Base-by-base conservation (phyloP, 495 filamentous ascomycete species). In the Aspergillus steynii region DNA sequence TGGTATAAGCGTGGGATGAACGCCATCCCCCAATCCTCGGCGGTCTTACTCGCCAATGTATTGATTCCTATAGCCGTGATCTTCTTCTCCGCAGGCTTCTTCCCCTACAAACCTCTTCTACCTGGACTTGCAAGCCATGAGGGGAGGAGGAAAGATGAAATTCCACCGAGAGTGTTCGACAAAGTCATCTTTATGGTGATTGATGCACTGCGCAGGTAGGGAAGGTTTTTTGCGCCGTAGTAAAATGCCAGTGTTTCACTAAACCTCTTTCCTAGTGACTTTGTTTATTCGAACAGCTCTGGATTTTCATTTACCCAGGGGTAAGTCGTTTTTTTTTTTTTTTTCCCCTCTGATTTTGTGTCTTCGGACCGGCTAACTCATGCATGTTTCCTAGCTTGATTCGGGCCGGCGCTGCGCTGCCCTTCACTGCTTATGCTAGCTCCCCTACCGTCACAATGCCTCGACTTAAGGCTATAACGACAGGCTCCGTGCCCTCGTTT, bases 361-460 rank as follows among this genome's bases (percentile, higher is more conserved):
- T 3, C 37, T 42, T 15, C 12, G 12, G 9, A 14, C 1, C 3
- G 9, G 37, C 37, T 42, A 42, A 42, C 31, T 60, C 37, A 52
- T 29, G 9, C 15, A 20, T 20, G 20, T 7, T 55, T 29, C 5
- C 20, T 65, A 99, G 95, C 64, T 77, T 99, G 58, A 97, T 99
- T 65, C 83, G 85, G 62, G 77, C 82, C 68, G 96, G 95, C 42
- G 81, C 82, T 57, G 95, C 95, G 5, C 78, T 97, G 29, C 95
- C 95, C 27, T 99, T 96, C 68, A 98, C 95, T 15, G 94, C 93
- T 29, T 90, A 96, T 83, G 95, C 95, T n/a, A 89, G 89, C 8
- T 90, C 96, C 48, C 95, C 95, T 9, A 99, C 95, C 15, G 94
- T 99, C 63, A 99, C 95, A 27, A 97, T 99, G 96, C 95, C 95